Conservation (phyloP, 306 rosid genomes). For the Myrica gale region DNA sequence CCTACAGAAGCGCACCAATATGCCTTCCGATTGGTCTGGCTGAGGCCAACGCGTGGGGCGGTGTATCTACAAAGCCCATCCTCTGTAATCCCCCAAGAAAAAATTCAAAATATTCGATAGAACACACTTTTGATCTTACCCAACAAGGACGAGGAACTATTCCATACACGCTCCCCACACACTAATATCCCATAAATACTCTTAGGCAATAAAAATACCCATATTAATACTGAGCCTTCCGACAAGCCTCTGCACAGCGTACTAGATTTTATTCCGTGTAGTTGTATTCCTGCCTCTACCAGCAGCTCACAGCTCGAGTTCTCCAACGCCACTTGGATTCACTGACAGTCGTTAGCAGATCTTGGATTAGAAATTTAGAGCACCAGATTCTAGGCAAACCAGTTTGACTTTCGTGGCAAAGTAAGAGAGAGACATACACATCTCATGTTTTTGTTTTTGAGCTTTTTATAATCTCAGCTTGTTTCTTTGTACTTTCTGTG, state of each 20-base stretch:
- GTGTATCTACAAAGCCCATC: constrained; percentile 35
- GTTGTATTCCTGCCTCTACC: constrained; percentile 1
- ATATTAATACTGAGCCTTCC: constrained; percentile 14
- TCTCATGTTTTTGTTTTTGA: constrained; percentile 10
- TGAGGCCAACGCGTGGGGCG: constrained; percentile 52
- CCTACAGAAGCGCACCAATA: constrained; percentile 49
- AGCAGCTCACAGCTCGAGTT: constrained; percentile 19
- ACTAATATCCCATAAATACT: not conserved
- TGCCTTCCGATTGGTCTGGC: constrained; percentile 46
- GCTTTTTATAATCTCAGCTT: not conserved
- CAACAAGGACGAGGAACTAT: not conserved
- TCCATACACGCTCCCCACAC: not conserved
- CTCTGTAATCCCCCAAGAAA: not conserved
- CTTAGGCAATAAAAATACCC: not conserved
- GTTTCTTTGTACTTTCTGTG: constrained; percentile 27
- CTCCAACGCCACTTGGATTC: constrained; percentile 45
- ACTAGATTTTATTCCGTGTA: not conserved
- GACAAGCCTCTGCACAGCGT: constrained; percentile 30
- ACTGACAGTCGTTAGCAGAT: constrained; percentile 40
- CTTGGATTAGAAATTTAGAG: constrained; percentile 41
- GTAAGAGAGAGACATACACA: constrained; percentile 20
- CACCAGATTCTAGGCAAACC: constrained; percentile 35
- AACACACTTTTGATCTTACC: not conserved
- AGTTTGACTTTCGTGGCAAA: constrained; percentile 47
- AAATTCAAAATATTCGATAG: not conserved